Conservation (phyloP, 495 filamentous ascomycete genomes). For the Xylaria cubensis region DNA sequence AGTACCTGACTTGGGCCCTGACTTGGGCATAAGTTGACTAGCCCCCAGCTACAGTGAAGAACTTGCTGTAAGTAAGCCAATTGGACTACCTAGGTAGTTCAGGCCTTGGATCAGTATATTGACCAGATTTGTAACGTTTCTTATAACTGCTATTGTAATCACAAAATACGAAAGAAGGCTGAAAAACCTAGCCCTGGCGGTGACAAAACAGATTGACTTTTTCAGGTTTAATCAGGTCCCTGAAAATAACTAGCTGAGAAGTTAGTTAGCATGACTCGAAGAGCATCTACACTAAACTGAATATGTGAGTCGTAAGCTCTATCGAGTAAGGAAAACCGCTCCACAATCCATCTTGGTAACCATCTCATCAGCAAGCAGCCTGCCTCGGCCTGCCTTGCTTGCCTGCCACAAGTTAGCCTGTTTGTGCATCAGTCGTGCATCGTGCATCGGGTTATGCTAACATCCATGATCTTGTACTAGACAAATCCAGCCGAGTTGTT, state of each 20-base stretch:
- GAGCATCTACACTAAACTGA: background rate
- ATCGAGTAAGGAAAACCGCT: background rate
- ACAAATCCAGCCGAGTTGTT: no score
- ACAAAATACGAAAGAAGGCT: background rate
- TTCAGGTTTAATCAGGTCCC: no score
- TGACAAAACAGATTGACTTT: background rate
- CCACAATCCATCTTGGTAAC: conserved; percentile 5
- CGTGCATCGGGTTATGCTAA: background rate
- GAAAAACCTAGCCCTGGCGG: background rate
- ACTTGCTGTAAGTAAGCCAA: conserved; percentile 8
- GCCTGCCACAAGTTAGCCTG: background rate
- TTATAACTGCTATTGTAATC: background rate
- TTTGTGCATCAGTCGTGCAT: background rate
- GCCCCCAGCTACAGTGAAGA: background rate
- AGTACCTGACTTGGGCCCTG: background rate
- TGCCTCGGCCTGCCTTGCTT: no score
- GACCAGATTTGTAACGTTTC: conserved; percentile 8
- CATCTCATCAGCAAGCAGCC: conserved; percentile 2
- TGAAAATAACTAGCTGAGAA: background rate
- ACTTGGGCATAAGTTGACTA: background rate
- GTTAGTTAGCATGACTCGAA: background rate
- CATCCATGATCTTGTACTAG: conserved; percentile 9
- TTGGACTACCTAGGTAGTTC: no score
- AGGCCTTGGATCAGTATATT: background rate
- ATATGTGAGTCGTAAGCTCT: background rate